Base-by-base conservation (phyloP, 2,329 filamentous ascomycete species). In the Pseudopyricularia javanii region DNA sequence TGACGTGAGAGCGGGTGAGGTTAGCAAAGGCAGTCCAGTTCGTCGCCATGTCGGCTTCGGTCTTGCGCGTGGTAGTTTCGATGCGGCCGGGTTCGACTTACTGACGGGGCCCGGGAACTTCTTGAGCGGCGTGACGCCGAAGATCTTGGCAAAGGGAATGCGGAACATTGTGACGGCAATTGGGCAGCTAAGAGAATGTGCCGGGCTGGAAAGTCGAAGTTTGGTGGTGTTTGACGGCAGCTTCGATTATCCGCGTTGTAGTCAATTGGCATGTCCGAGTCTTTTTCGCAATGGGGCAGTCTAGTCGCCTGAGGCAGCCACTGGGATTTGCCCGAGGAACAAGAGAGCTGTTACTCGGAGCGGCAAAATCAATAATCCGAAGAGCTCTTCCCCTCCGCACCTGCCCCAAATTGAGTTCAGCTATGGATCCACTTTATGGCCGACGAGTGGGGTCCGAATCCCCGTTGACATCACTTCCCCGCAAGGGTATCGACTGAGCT, bases 91-190 rank as follows among this genome's bases (percentile, higher is more conserved):
- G 63, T 71, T 74, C 70, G 66, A 83, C 86, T 66, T 80, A 91
- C 87, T 75, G 70, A 91, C 73, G 63, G 85, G 85, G 67, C 81
- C 78, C 64, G 83, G 82, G 75, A 88, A 91, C 78, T 89, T 91
- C 80, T 90, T 91, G 65, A 81, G 66, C 57, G 78, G 76, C 62
- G 67, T 64, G 60, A 75, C 68, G 69, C 84, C 83, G 72, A 91
- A 78, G 74, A 45, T 45, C 40, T 45, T 45, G 40, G 40, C 40
- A 24, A 45, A 45, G 22, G 40, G 40, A 45, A 45, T 45, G 40
- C 85, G 81, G 74, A 80, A 81, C 86, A 89, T 88, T 64, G 74
- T 85, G 77, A 68, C 65, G 68, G 66, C 28, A 53, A 66, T 59
- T 63, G 64, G 63, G 59, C 64, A 63, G 64, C 63, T 59, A 61